A percentile compares a stretch with the other conserved stretches of the same genome.
These are phyloP conservation scores for Mycena maculata DNA, from an alignment of 768 basidiomycete species.

Conservation along the genomic window DNA sequence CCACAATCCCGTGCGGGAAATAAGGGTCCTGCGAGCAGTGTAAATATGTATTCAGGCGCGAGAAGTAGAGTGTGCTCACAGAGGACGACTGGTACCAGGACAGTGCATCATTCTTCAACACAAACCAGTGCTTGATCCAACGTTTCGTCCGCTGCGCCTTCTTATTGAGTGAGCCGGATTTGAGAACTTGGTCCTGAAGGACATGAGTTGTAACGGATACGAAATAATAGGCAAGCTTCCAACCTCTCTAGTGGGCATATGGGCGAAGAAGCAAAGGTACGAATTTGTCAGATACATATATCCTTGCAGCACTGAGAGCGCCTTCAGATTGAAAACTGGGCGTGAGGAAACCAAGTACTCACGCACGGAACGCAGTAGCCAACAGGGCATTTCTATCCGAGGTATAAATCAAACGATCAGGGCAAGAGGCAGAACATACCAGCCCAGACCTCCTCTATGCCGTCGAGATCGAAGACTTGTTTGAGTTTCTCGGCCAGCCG, in stretches of 20 bases:
- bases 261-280: slow-evolving; percentile 96
- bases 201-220: slow-evolving; percentile 20
- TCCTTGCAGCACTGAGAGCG: slow-evolving; percentile 84
- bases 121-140: slow-evolving; percentile 96
- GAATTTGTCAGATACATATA: slow-evolving; percentile 97
- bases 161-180: slow-evolving; percentile 91
- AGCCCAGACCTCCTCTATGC: slow-evolving; percentile 86
- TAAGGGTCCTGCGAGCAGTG: slow-evolving; percentile 82
- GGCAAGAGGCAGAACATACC: slow-evolving; percentile 56
- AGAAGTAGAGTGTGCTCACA: slow-evolving; percentile 53
- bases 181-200: slow-evolving; percentile 86
- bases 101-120: slow-evolving; percentile 93
- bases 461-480: slow-evolving; percentile 87
- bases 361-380: slow-evolving; percentile 91
- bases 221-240: slow-evolving; percentile 30
- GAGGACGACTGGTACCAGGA: slow-evolving; percentile 97
- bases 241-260: slow-evolving; percentile 92
- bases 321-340: slow-evolving; percentile 8
- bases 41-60: slow-evolving; percentile 32
- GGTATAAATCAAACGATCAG: slow-evolving; percentile 18
- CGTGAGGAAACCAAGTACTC: slow-evolving; percentile 54
- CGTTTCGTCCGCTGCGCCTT: slow-evolving; percentile 90
- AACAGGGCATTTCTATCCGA: slow-evolving; percentile 87
- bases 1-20: slow-evolving; percentile 96
- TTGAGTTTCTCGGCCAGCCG: slow-evolving; percentile 88